Evolutionary conservation across 257 asterid species (phyloP), one percentile per base, ranked within the genome.

Genomic region (Capsicum chinense): DNA sequence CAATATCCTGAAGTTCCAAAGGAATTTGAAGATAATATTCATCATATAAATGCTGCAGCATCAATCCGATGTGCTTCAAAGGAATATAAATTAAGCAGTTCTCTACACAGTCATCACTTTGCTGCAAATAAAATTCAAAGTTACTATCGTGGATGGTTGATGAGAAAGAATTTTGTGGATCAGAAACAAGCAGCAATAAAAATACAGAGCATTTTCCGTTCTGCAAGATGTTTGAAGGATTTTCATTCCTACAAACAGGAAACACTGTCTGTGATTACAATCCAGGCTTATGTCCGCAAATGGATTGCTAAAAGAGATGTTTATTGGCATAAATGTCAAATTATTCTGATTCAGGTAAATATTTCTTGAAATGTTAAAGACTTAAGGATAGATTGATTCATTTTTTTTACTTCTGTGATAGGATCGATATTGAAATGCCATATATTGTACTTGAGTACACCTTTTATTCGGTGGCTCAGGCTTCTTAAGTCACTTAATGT

Each of bases 121-220:
- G 98, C 99, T 81, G 98, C 97, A 59, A 89, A 90, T 79, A 92
- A 88, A 85, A 94, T 96, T 83, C 99, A 94, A 90, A 90, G 97
- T 56, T 86, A 88, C 84, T 88, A 80, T 83, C 98, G 93, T 70
- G 91, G 98, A 81, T 90, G 92, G 93, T 76, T 85, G 84, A 85
- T 85, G 88, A 90, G 91, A 87, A 88, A 88, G 88, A 56, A 56
- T 48, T 90, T 91, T 83, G 81, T 84, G 67, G 82, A 78, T 87
- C 83, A 89, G 89, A 94, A 85, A 88, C 87, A 74, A 79, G 93
- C 98, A 73, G 68, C 85, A 71, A 58, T 68, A 82, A 89, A 57
- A 86, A 87, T 95, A 79, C 97, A 96, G 87, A 92, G 92, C 87
- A 86, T 83, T 80, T 85, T 88, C 56, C 88, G 86, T 78, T 82